Base-by-base conservation (phyloP, 495 filamentous ascomycete species). In the Podospora didyma region DNA sequence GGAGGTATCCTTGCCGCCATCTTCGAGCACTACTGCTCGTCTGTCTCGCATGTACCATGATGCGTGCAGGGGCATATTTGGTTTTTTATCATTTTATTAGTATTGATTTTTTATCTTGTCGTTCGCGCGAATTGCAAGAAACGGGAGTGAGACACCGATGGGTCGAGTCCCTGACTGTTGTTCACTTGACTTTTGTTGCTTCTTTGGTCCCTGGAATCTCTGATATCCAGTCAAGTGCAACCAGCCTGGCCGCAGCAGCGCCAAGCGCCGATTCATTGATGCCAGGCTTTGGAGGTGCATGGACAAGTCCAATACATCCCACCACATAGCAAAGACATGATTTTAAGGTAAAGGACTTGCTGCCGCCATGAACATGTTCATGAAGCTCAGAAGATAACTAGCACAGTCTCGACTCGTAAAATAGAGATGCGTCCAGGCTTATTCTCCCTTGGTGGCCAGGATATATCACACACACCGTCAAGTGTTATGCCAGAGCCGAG, bases 221-320 rank as follows among this genome's bases (percentile, higher is more conserved):
- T 23, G 37, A 49, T 26, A 48, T 19, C 49, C 28, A 56, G 21
- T 59, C 21, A 60, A 49, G 56, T n/a, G 51, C 53, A 45, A 47
- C 59, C 59, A 14, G 39, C 39, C 39, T 42, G 39, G 59, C 59
- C 56, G 62, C 59, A 59, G 57, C 55, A 62, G 42, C 35, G 62
- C 62, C 62, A 65, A 65, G 59, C 56, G 53, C 46, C 44, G 48
- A 39, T 56, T 55, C 52, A 41, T 51, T 39, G 49, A 46, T 46
- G 52, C 41, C 53, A 35, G 24, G 20, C 48, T 51, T n/a, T 24
- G 28, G 16, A 49, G 46, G 20, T n/a, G 45, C 11, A 12, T 14
- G 12, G 7, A 19, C 14, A 5, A 47, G 11, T 26, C 12, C 17
- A 0, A 11, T 9, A 12, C 20, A 47, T 19, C 3, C 26, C 26